Evolutionary conservation across 306 rosid species (phyloP).

Genomic region (Prunus mongolica): DNA sequence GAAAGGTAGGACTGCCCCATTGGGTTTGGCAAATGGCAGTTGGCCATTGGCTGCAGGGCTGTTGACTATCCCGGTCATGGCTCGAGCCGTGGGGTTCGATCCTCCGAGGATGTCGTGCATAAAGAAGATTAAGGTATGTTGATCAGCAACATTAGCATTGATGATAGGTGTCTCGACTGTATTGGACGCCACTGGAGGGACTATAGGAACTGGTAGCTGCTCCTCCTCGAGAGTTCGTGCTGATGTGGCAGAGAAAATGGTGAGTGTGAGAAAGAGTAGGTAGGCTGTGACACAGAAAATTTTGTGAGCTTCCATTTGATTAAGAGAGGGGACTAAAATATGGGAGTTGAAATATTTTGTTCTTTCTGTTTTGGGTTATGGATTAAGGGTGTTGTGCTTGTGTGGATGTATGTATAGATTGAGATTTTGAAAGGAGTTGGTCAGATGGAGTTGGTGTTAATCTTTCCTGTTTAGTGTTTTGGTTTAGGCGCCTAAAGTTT

Average conservation of each 20-base stretch:
- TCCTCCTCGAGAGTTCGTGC: conserved; percentile 40
- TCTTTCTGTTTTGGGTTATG: not conserved
- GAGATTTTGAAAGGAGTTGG: conserved; percentile 21
- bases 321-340: not conserved
- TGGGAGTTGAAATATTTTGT: not conserved
- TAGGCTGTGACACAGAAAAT: conserved; percentile 1
- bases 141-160: conserved; percentile 18
- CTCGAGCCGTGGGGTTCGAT: conserved; percentile 66
- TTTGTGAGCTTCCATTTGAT: conserved; percentile 28
- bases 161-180: conserved; percentile 15
- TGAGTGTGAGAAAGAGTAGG: conserved; percentile 25
- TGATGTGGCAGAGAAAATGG: conserved; percentile 22
- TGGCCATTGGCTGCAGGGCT: conserved; percentile 71
- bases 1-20: conserved; percentile 65
- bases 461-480: not conserved
- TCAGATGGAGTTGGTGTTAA: conserved; percentile 24
- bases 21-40: conserved; percentile 87
- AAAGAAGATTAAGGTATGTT: conserved; percentile 50
- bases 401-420: conserved; percentile 10
- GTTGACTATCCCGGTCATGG: conserved; percentile 64
- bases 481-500: not conserved
- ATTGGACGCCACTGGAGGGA: conserved; percentile 8
- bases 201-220: not conserved
- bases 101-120: conserved; percentile 84
- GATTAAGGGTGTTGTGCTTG: not conserved